Evolutionary conservation across 768 basidiomycete genomes (phyloP), one percentile per base, ranked within the genome.

Genomic region (Suillus spraguei): DNA sequence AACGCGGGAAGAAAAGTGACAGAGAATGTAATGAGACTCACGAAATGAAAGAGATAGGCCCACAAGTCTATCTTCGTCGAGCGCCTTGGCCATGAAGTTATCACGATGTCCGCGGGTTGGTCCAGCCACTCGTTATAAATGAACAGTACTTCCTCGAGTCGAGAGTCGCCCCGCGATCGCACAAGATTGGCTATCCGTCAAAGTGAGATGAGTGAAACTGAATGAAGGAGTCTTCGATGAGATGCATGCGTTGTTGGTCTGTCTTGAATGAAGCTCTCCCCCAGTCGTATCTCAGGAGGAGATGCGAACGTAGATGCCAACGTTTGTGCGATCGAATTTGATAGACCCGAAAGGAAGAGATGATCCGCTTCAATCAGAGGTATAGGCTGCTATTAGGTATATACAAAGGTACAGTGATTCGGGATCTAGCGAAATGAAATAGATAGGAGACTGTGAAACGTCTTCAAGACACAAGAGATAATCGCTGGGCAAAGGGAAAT

Each of bases 341-440:
- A 58, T 58, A 58, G 38, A 58, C 38, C 16, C 9, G 24, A 17
- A 58, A 58, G 55, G 55, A 39, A 58, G 20, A 38, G 38, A 58
- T 58, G 52, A 53, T 53, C 32, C 38, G 55, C 38, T 39, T 24
- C 39, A 39, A 58, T 58, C 55, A 58, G 10, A 41, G 24, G 55
- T 58, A 49, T 49, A 49, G 13, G 22, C 47, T 44, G 20, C n/a
- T 36, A 35, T 36, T 36, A n/a, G 20, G 14, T 2, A 17, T 24
- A 58, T 58, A 5, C 55, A 39, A 56, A 58, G 55, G 55, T 39
- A 58, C 55, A 39, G 38, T 3, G 17, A 39, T 28, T 20, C 55
- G 55, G 55, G 24, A 58, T 58, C 55, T 58, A 20, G 55, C 55
- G 55, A 58, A 58, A 58, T 58, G 55, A 58, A 58, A 39, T 24